Base-by-base conservation (phyloP, 179 eudicot species). In the Actinidia chinensis region DNA sequence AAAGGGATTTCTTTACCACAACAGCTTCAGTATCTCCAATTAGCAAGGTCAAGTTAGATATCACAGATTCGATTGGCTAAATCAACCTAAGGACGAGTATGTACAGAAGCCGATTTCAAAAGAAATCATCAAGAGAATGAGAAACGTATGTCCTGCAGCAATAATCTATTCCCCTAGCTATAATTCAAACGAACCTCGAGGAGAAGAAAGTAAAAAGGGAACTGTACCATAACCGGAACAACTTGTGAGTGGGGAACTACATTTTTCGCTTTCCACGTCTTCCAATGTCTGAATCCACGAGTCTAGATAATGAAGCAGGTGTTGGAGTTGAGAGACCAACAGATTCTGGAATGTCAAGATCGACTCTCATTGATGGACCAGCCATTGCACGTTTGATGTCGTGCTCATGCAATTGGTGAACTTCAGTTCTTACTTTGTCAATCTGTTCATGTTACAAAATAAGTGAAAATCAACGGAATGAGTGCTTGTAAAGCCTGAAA, bases 281-380 rank as follows among this genome's bases (percentile, higher is more conserved):
- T 36, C 88, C 88, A 46, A 90, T 73, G 79, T 95, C 94, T 71
- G 86, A 66, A 85, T 96, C 98, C 74, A 88, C 82, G 51, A 94
- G 90, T 89, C 97, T 89, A 43, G 97, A 85, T 22, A 92, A 90
- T 18, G 95, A 76, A 59, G 81, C 77, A 15, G 92, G 87, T 13
- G 80, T 56, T 20, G 89, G 79, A 40, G 83, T 48, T 63, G 84
- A 73, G 44, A 96, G 84, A 77, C 98, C 99, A 75, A 96, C 74
- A 25, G 99, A 96, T 79, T 96, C 99, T 0, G 99, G 99, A 68
- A 96, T 96, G 84, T 96, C 99, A 46, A 96, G 92, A 84, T 86
- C 76, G 47, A 85, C 85, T 61, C 80, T 84, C 86, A 84, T 84
- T 6, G 93, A 88, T 63, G 88, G 83, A 73, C 89, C 85, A 1